A percentile compares a stretch with the other conserved stretches of the same genome.
Conservation (phyloP, 352 stramenopile genomes). For the Pythium dissotocum region DNA sequence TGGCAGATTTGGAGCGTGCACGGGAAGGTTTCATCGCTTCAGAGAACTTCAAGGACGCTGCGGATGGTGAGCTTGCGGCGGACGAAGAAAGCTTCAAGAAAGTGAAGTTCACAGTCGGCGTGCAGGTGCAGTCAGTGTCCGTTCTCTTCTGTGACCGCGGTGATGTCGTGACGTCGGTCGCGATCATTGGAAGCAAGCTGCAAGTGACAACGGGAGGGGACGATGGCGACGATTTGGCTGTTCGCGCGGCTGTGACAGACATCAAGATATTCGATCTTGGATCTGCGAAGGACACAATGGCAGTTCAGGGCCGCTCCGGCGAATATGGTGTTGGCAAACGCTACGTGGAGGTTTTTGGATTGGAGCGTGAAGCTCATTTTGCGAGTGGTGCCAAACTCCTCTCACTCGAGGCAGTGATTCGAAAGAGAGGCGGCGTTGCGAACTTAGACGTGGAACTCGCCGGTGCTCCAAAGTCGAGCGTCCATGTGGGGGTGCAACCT, state of each 20-base stretch:
- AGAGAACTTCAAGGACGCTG: constrained; percentile 8
- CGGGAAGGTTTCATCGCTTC: constrained; percentile 58
- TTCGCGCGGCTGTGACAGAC: constrained; percentile 57
- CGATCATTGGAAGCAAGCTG: constrained; percentile 40
- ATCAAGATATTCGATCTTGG: constrained; percentile 75
- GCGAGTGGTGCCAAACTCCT: constrained; percentile 33
- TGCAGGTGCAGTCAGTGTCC: constrained; percentile 74
- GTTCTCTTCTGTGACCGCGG: constrained; percentile 75
- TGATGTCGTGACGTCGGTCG: constrained; percentile 63
- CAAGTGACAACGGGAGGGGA: constrained; percentile 10
- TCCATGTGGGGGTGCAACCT: constrained; percentile 50
- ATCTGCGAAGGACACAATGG: constrained; percentile 28
- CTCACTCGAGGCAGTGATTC: constrained; percentile 40
- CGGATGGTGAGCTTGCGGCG: background rate
- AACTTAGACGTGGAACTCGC: background rate
- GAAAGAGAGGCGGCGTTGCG: background rate
- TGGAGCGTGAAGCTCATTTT: constrained; percentile 29
- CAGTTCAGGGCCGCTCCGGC: constrained; percentile 3
- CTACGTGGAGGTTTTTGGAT: constrained; percentile 59
- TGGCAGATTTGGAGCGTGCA: constrained; percentile 78
- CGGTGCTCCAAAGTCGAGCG: constrained; percentile 32
- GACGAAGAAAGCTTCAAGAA: background rate
- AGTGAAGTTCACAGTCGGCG: constrained; percentile 37
- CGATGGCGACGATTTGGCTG: constrained; percentile 29
- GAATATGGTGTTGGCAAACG: constrained; percentile 23